phyloP scores from a whole-genome alignment of 441 rosid genomes.

The Geranium incanum region DNA sequence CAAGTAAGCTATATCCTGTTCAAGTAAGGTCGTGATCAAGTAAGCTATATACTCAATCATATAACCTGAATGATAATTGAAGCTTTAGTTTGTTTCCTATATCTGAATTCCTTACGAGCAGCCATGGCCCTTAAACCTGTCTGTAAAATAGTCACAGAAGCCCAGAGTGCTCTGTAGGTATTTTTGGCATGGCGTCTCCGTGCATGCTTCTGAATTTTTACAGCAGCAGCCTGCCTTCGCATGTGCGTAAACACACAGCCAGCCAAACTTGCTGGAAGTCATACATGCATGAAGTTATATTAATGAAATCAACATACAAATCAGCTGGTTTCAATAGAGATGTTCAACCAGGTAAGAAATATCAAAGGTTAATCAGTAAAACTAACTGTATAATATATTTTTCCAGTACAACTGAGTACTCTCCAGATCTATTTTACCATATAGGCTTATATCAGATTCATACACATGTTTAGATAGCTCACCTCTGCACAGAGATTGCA shows the following conservation, averaged over 20 bases:
- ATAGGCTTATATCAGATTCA: not conserved
- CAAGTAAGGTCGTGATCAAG: not conserved
- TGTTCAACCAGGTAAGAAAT: not conserved
- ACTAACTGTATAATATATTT: not conserved
- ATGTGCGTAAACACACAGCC: conserved; percentile 18
- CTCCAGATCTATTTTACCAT: not conserved
- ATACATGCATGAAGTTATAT: not conserved
- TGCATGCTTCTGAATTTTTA: conserved; percentile 65
- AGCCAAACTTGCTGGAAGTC: conserved; percentile 9
- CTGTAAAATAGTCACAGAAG: conserved; percentile 60
- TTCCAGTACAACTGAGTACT: not conserved
- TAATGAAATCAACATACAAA: not conserved
- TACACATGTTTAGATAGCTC: conserved; percentile 5
- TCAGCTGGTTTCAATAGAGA: not conserved
- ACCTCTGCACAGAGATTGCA: conserved; percentile 93
- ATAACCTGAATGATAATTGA: conserved; percentile 60
- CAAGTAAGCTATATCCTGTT: too few relatives aligned
- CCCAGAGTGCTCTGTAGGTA: conserved; percentile 35
- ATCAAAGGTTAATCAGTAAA: not conserved
- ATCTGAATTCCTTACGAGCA: conserved; percentile 42
- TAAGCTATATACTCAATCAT: not conserved
- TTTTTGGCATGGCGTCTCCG: conserved; percentile 57
- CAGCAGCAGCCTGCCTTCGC: conserved; percentile 59
- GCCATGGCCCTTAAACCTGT: conserved; percentile 52
- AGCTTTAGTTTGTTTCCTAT: conserved; percentile 36